A percentile compares a stretch with the other conserved stretches of the same genome.
Evolutionary conservation across 768 basidiomycete genomes (phyloP).

Genomic region (Boletus coccyginus): DNA sequence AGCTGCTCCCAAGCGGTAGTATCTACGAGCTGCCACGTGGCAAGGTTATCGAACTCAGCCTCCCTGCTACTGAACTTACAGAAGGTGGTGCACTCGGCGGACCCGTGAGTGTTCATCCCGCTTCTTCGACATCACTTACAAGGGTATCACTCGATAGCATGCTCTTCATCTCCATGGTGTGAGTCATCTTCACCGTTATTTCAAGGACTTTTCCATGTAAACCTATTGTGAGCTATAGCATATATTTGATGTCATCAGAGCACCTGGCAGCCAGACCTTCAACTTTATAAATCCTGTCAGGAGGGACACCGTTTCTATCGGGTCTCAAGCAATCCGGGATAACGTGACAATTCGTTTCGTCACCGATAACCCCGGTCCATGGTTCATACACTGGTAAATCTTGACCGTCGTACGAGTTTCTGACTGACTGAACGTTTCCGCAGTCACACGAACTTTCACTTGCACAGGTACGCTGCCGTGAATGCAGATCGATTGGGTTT

Average conservation of each 20-base stretch:
- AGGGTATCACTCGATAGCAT: conserved; percentile 7
- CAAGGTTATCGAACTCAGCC: conserved; percentile 17
- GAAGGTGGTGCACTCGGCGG: conserved; percentile 30
- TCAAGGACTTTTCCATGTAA: background rate
- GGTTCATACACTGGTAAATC: conserved; percentile 22
- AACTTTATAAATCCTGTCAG: conserved; percentile 51
- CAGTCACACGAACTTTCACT: conserved; percentile 25
- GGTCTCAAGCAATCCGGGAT: conserved; percentile 29
- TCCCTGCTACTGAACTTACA: conserved; percentile 13
- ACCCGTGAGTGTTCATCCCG: conserved; percentile 17
- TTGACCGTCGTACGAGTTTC: background rate
- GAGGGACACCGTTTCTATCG: conserved; percentile 47
- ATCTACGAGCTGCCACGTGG: conserved; percentile 14
- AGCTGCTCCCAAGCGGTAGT: conserved; percentile 12
- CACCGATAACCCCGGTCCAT: conserved; percentile 56
- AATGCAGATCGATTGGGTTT: background rate
- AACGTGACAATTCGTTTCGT: conserved; percentile 55
- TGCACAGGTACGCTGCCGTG: conserved; percentile 14
- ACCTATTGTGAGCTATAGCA: conserved; percentile 29
- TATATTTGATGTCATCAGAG: conserved; percentile 40
- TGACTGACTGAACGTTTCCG: background rate
- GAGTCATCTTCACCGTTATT: background rate
- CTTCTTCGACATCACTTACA: background rate
- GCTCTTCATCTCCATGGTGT: conserved; percentile 24
- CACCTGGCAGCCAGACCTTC: conserved; percentile 35